These are phyloP conservation scores for Sanghuangporus baumii DNA, from an alignment of 1,284 basidiomycete genomes.

Conservation along the genomic window DNA sequence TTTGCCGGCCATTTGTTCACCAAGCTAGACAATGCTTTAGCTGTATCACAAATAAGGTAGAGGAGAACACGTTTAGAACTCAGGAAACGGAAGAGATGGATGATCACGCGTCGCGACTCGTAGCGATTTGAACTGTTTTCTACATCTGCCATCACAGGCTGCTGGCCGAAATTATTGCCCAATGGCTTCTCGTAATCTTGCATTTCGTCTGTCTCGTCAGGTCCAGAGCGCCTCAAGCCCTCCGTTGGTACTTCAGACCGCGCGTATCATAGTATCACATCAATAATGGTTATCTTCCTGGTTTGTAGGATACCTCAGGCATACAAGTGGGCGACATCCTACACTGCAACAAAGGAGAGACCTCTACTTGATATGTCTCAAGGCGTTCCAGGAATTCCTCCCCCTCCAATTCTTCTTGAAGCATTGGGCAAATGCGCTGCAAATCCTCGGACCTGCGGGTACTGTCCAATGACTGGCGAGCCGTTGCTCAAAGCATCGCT, in stretches of 20 bases:
- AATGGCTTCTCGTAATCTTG: conserved; percentile 17
- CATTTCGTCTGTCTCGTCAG: conserved; percentile 34
- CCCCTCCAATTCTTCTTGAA: conserved; percentile 47
- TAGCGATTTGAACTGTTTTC: neutral
- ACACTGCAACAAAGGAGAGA: conserved; percentile 35
- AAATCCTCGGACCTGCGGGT: conserved; percentile 49
- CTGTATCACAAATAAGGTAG: neutral
- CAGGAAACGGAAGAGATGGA: neutral
- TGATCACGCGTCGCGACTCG: neutral
- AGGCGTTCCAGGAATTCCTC: conserved; percentile 66
- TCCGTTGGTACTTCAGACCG: conserved; percentile 8
- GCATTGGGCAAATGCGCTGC: conserved; percentile 44
- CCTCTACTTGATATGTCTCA: conserved; percentile 76
- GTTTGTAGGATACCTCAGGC: conserved; percentile 59
- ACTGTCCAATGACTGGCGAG: conserved; percentile 68
- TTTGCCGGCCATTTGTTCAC: neutral
- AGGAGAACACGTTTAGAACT: neutral
- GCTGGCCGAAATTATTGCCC: too few species aligned
- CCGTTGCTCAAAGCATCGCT: conserved; percentile 49
- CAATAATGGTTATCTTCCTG: neutral
- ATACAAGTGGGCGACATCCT: conserved; percentile 56
- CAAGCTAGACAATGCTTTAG: too few species aligned
- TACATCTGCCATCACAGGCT: neutral
- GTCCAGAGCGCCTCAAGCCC: conserved; percentile 32
- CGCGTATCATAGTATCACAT: neutral